Evolutionary conservation across 2,329 filamentous ascomycete genomes (phyloP), one percentile per base, ranked within the genome.

Genomic region (Stromatinia cepivora): DNA sequence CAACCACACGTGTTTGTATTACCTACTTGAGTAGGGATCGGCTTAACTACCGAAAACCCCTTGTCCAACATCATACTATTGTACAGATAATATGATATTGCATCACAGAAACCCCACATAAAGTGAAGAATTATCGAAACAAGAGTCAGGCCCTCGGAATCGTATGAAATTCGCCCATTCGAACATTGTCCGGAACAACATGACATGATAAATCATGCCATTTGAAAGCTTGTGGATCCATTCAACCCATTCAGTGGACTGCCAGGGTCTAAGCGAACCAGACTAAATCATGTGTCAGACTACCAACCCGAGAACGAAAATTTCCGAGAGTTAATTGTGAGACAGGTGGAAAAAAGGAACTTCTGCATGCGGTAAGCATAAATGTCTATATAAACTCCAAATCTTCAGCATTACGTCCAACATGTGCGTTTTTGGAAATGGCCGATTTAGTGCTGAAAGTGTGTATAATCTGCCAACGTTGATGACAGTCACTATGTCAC

Each of bases 131-230:
- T 1, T 36, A 34, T 3, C 10, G 36, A 28, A 45, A 28, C 4
- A 45, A 28, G n/a, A 45, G 17, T 17, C 8, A 56, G 48, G 25
- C 28, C 25, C 5, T 34, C 36, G 34, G 34, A 65, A 53, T 42
- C 62, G 62, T 65, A 53, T 52, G 36, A 17, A 54, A 54, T 42
- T 53, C 7, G 20, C 34, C 28, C 13, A 66, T 20, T 57, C 9
- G 42, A n/a, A 28, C 11, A 36, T 48, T 36, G 28, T 22, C 31
- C 9, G 9, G 34, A 53, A 65, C 15, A 52, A 52, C 34, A 64
- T 68, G 53, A 58, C 25, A 53, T 31, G 57, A 68, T 64, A 68
- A 68, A 68, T 68, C 66, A 68, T 45, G 58, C 66, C n/a, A 68
- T 64, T 68, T 20, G 28, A 7, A 64, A 54, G 62, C 39, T 1